phyloP scores from a whole-genome alignment of 352 stramenopile species.

The Phytophthora kernoviae region DNA sequence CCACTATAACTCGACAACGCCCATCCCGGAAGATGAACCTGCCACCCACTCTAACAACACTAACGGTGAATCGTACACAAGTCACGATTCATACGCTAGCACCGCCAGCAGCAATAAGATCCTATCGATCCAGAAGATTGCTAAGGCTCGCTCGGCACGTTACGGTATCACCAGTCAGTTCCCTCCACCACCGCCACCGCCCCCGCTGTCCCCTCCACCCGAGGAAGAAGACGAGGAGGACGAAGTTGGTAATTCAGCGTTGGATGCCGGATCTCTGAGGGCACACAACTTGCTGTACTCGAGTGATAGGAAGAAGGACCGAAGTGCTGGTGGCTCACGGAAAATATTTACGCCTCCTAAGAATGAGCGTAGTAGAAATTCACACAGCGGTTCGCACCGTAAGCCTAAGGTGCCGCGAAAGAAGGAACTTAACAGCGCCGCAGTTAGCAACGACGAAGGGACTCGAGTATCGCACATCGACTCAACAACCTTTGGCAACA shows the following conservation, averaged over 20 bases:
- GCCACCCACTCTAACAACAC: constrained; percentile 21
- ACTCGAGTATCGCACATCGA: constrained; percentile 24
- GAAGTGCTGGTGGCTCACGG: constrained; percentile 12
- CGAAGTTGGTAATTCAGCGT: constrained; percentile 16
- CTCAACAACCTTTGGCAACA: constrained; percentile 27
- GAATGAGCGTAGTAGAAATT: constrained; percentile 9
- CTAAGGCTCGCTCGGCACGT: constrained; percentile 27
- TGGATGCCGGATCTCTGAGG: constrained; percentile 29
- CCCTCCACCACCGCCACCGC: constrained; percentile 29
- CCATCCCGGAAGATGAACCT: constrained; percentile 39
- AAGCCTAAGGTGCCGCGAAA: constrained; percentile 13
- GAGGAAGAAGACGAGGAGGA: constrained; percentile 30
- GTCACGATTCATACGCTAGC: constrained; percentile 19
- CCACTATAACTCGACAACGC: constrained; percentile 37
- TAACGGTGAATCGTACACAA: constrained; percentile 10
- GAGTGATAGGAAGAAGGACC: constrained; percentile 27
- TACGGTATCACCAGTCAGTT: constrained; percentile 39
- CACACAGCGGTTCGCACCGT: constrained; percentile 13
- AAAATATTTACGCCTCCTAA: constrained; percentile 34
- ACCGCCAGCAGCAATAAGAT: constrained; percentile 27
- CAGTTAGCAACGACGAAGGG: constrained; percentile 15
- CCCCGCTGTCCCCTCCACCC: constrained; percentile 24
- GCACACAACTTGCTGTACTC: constrained; percentile 22
- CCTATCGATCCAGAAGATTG: constrained; percentile 47
- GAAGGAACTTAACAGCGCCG: constrained; percentile 18